A percentile compares a stretch with the other conserved stretches of the same genome.
Evolutionary conservation across 106 monocot species (phyloP).

Genomic region (Chionographis japonica): DNA sequence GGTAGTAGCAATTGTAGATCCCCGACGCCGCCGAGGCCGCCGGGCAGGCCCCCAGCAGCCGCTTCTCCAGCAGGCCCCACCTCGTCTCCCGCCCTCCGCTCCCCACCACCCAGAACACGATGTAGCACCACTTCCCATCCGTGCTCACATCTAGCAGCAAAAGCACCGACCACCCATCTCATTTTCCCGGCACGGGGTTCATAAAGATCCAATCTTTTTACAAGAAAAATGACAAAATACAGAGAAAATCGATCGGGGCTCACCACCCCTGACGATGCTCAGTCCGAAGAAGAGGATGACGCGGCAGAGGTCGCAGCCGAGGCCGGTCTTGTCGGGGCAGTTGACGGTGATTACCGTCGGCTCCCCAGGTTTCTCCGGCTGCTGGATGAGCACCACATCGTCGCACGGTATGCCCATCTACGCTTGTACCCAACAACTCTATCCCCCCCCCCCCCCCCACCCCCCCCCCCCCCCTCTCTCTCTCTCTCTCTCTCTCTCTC

Average conservation of each 20-base stretch:
- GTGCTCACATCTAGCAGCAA: conserved; percentile 30
- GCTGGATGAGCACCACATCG: conserved; percentile 52
- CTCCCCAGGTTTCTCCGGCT: conserved; percentile 40
- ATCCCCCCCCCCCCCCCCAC: no score
- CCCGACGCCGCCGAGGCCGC: conserved; percentile 16
- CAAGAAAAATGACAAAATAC: background rate
- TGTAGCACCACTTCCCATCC: conserved; percentile 64
- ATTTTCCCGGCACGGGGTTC: conserved; percentile 8
- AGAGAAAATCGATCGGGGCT: background rate
- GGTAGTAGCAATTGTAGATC: conserved; percentile 23
- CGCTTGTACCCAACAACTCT: background rate
- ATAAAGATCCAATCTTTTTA: conserved; percentile 1
- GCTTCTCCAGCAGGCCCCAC: conserved; percentile 47
- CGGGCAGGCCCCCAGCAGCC: conserved; percentile 43
- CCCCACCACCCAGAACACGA: conserved; percentile 60
- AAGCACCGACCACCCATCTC: conserved; percentile 10
- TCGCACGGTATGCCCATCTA: conserved; percentile 46
- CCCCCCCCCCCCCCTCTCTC: no score
- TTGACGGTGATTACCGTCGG: conserved; percentile 58
- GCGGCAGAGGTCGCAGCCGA: conserved; percentile 82
- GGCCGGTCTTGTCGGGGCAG: conserved; percentile 80
- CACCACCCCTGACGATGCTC: conserved; percentile 61
- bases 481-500: no score
- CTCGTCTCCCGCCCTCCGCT: conserved; percentile 14
- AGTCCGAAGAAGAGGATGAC: conserved; percentile 72